Base-by-base conservation (phyloP, 2,329 filamentous ascomycete species). In the Thelonectria rubi region DNA sequence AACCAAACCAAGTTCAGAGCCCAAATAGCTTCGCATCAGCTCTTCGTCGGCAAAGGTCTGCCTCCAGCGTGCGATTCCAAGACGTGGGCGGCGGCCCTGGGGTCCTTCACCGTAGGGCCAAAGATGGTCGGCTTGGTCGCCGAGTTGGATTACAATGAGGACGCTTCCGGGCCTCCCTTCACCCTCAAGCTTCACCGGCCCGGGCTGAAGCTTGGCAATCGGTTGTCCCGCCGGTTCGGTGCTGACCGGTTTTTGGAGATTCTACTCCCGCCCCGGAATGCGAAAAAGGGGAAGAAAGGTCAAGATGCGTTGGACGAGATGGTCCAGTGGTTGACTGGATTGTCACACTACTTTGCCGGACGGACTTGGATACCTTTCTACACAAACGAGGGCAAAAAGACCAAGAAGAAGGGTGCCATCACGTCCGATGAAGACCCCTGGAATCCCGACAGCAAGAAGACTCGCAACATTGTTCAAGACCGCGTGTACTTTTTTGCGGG, bases 241-340 rank as follows among this genome's bases (percentile, higher is more conserved):
- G 73, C 81, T 0, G 86, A 89, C 64, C 79, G 87, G 0, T 88
- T 88, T 47, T 62, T 89, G 1, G 84, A 88, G 55, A 59, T 89
- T 0, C 70, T 80, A 5, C 76, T 88, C 5, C 86, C 86, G 0
- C 78, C 78, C 0, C 76, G 80, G 0, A 74, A 69, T 1, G 72
- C 72, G 6, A 60, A 58, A 0, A 73, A 67, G 2, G 75, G 72
- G 15, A 68, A 79, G 1, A 69, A 77, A 3, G 72, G 74, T 1
- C 34, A 15, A 7, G 63, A 69, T 0, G 74, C 75, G 1, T 64
- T 73, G 1, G 65, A 78, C 0, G 65, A 76, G 1, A 70, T 78
- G 21, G 58, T 72, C 0, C 47, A 59, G 10, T 78, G 76, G 76
- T 57, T 78, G 3, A 66, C 59, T 1, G 54, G 60, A 0, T 55